Evolutionary conservation across 192 early-diverging fungal genomes (phyloP).

Genomic region (Thoreauomyces humboldtii): DNA sequence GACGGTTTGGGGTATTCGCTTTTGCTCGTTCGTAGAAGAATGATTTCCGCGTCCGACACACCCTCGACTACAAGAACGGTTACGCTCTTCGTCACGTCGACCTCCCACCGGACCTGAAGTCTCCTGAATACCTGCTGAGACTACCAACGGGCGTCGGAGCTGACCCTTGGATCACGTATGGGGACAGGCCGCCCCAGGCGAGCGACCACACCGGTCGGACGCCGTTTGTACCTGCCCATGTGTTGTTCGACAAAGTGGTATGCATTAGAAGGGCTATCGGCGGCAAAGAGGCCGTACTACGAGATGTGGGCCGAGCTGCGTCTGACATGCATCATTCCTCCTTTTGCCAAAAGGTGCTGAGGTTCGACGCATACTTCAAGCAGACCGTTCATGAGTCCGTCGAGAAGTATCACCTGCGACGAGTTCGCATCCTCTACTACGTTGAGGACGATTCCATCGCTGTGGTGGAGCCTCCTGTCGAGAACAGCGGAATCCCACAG

Average conservation of each 20-base stretch:
- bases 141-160: slow-evolving; percentile 17
- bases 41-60: slow-evolving; percentile 52
- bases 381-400: slow-evolving; percentile 58
- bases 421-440: slow-evolving; percentile 57
- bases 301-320: background rate
- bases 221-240: slow-evolving; percentile 56
- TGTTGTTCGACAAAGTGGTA: slow-evolving; percentile 65
- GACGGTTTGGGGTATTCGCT: no score
- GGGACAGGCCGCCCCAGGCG: background rate
- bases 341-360: slow-evolving; percentile 43
- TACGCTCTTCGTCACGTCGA: slow-evolving; percentile 48
- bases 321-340: background rate
- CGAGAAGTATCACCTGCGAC: slow-evolving; percentile 62
- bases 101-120: slow-evolving; percentile 22
- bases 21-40: no score
- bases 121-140: slow-evolving; percentile 36
- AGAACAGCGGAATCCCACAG: slow-evolving; percentile 61
- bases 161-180: slow-evolving; percentile 48
- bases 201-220: background rate
- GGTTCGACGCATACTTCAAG: slow-evolving; percentile 65
- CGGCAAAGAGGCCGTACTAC: background rate
- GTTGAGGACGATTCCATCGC: slow-evolving; percentile 66
- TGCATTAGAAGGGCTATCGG: no score
- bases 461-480: slow-evolving; percentile 62
- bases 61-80: slow-evolving; percentile 56